These are phyloP conservation scores for sunflower (Helianthus annuus) DNA, from an alignment of 129 eudicot species.

Conservation along the genomic window HanXRQr2.0-SUNRISE NC_035433.2:1819761-1820260, in stretches of 20 bases:
- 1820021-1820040: constrained; percentile 24
- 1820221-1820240: constrained; percentile 22
- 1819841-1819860: constrained; percentile 4
- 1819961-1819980: constrained; percentile 14
- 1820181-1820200: constrained; percentile 22
- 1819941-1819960: constrained; percentile 6
- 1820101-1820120: constrained; percentile 96
- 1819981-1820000: constrained; percentile 4
- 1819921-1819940: constrained; percentile 12
- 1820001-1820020: constrained; percentile 12
- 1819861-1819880: constrained; percentile 11
- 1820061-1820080: constrained; percentile 81
- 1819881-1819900: constrained; percentile 22
- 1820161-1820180: neutral
- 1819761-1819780: constrained; percentile 99
- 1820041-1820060: neutral
- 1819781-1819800: constrained; percentile 75
- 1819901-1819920: constrained; percentile 8
- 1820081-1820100: constrained; percentile 91
- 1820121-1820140: constrained; percentile 61
- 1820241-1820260: constrained; percentile 89
- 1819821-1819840: neutral
- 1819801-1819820: neutral
- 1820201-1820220: constrained; percentile 13
- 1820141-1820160: constrained; percentile 15